A percentile compares a stretch with the other conserved stretches of the same genome.
These are phyloP conservation scores for Xylaria multiplex DNA, from an alignment of 2,329 filamentous ascomycete species.

Conservation along the genomic window DNA sequence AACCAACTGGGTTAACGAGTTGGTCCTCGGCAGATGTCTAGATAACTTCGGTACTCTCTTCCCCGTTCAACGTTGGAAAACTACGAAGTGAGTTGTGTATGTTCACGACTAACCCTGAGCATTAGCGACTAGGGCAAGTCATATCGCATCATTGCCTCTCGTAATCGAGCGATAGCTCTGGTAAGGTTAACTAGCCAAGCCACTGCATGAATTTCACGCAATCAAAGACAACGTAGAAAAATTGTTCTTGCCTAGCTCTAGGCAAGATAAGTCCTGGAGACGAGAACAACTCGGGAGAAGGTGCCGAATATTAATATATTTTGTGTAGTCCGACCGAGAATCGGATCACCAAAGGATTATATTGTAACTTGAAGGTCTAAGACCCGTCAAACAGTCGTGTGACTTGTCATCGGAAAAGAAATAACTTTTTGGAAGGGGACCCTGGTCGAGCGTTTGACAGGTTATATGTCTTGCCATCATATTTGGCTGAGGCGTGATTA, in stretches of 20 bases:
- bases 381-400: constrained; percentile 6
- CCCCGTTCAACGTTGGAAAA: too few species aligned
- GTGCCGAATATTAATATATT: neutral
- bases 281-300: neutral
- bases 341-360: neutral
- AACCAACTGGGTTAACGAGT: neutral
- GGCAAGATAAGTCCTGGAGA: neutral
- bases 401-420: constrained; percentile 6
- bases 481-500: neutral
- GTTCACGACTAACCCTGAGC: neutral
- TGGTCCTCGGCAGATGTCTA: neutral
- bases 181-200: neutral
- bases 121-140: neutral
- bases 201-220: too few species aligned
- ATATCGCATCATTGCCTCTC: neutral
- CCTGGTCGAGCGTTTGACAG: neutral
- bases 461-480: neutral
- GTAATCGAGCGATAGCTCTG: neutral
- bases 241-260: neutral
- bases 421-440: neutral
- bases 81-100: neutral
- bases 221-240: neutral
- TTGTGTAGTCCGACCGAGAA: neutral
- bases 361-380: neutral
- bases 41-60: neutral